Evolutionary conservation across 106 monocot genomes (phyloP).

Genomic region (Gastrodia elata): DNA sequence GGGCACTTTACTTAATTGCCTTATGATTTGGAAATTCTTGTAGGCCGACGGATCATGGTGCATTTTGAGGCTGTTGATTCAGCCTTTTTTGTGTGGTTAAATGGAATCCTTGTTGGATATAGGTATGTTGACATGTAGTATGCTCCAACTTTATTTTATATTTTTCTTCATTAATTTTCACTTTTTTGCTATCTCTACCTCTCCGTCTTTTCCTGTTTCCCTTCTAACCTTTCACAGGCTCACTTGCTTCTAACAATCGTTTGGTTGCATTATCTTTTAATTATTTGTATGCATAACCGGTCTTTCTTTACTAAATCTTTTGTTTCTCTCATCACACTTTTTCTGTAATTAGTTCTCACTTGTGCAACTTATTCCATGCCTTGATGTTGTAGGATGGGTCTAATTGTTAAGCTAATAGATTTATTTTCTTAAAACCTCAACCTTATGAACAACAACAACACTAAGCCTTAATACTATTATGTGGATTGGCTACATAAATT

Average conservation of each 20-base stretch:
- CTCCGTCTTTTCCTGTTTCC: not conserved
- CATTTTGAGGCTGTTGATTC: slow-evolving; percentile 99
- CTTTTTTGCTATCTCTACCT: not conserved
- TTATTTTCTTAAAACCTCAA: too few relatives aligned
- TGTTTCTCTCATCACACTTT: not conserved
- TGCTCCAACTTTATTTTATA: not conserved
- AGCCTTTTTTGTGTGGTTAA: slow-evolving; percentile 91
- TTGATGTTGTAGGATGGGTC: not conserved
- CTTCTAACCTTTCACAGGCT: not conserved
- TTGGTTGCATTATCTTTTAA: not conserved
- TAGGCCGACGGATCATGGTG: slow-evolving; percentile 80
- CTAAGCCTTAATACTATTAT: too few relatives aligned
- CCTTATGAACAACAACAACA: too few relatives aligned
- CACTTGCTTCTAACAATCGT: not conserved
- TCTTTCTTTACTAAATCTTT: not conserved
- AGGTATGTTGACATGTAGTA: slow-evolving; percentile 35
- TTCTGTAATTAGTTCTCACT: not conserved
- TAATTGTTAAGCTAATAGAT: not conserved
- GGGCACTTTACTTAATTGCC: not conserved
- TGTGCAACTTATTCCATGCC: not conserved
- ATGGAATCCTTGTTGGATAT: slow-evolving; percentile 81
- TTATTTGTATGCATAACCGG: not conserved
- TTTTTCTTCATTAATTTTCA: not conserved
- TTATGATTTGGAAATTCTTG: slow-evolving; percentile 5
- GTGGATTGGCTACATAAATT: too few relatives aligned